Evolutionary conservation across 768 basidiomycete species (phyloP), one percentile per base, ranked within the genome.

Genomic region (Lactarius quietus): DNA sequence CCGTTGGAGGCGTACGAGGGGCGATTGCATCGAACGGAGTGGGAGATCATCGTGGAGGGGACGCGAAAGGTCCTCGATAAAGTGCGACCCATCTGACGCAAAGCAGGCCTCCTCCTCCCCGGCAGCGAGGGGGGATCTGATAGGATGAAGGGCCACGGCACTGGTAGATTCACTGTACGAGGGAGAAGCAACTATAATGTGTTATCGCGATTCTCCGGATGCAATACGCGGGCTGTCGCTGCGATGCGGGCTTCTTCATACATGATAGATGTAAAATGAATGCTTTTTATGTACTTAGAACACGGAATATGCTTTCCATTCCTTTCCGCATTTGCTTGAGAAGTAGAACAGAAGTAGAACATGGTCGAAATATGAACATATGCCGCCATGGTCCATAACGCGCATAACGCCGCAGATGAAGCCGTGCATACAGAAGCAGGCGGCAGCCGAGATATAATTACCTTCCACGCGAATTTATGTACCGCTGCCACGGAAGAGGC

Each of bases 31-130:
- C 74, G 74, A 63, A 82, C 87, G 7, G 97, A 99, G 75, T 96
- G 96, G 81, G 85, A 88, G 68, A 85, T 94, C 62, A 94, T 99
- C 59, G 96, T 99, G 8, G 82, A 93, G 71, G 97, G 86, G 0
- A 86, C 95, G 2, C 83, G 79, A 68, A 85, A 82, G 66, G 84
- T 90, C 15, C 76, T 97, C 52, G 84, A 86, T 57, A 81, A 84
- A 66, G 73, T 80, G 33, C n/a, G 57, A 48, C 60, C 45, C 35
- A 33, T 55, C 6, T 63, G 48, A 57, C 33, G 9, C 15, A 18
- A 1, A 33, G 29, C 23, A 41, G 51, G 0, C 29, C 29, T 6
- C 15, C 26, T 31, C 12, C n/a, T 14, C 39, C n/a, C n/a, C 56
- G 39, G 56, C 20, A n/a, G 33, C 39, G 61, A 43, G 33, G 56